Evolutionary conservation across 192 early-diverging fungal species (phyloP).

Genomic region (Dissophora globulifera): DNA sequence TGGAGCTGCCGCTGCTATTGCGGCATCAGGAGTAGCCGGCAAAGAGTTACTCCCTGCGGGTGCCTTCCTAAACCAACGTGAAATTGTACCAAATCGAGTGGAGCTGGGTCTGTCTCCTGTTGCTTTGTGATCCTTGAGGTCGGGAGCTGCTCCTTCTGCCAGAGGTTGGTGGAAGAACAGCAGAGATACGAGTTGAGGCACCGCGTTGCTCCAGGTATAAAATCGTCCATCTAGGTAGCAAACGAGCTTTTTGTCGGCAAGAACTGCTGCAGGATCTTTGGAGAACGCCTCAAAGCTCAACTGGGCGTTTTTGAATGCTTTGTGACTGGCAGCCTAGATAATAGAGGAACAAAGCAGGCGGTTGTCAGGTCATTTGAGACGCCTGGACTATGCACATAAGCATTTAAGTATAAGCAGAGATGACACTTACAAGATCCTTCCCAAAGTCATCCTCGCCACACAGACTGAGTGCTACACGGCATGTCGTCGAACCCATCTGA

Average conservation of each 20-base stretch:
- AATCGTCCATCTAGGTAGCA: constrained; percentile 60
- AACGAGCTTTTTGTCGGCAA: constrained; percentile 47
- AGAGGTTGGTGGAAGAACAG: constrained; percentile 69
- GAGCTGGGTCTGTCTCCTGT: constrained; percentile 35
- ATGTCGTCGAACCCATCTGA: constrained; percentile 50
- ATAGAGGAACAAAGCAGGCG: neutral
- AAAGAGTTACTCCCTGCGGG: constrained; percentile 16
- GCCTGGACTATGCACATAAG: too few relatives aligned
- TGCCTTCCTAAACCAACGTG: constrained; percentile 48
- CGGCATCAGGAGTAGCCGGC: constrained; percentile 16
- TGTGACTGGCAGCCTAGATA: constrained; percentile 30
- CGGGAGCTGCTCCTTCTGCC: constrained; percentile 32
- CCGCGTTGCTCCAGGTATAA: constrained; percentile 68
- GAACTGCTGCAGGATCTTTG: constrained; percentile 38
- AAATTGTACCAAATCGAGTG: constrained; percentile 47
- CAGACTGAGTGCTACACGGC: constrained; percentile 66
- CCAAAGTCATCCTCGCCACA: constrained; percentile 63
- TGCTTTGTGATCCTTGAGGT: constrained; percentile 38
- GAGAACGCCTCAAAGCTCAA: constrained; percentile 44
- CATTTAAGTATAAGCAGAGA: neutral
- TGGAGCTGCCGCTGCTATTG: neutral
- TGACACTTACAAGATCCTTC: constrained; percentile 48
- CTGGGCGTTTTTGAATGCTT: constrained; percentile 26
- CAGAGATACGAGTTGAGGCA: constrained; percentile 68
- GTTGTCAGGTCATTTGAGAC: too few relatives aligned